These are phyloP conservation scores for Arachis stenosperma DNA, from an alignment of 306 rosid genomes.

Conservation along the genomic window DNA sequence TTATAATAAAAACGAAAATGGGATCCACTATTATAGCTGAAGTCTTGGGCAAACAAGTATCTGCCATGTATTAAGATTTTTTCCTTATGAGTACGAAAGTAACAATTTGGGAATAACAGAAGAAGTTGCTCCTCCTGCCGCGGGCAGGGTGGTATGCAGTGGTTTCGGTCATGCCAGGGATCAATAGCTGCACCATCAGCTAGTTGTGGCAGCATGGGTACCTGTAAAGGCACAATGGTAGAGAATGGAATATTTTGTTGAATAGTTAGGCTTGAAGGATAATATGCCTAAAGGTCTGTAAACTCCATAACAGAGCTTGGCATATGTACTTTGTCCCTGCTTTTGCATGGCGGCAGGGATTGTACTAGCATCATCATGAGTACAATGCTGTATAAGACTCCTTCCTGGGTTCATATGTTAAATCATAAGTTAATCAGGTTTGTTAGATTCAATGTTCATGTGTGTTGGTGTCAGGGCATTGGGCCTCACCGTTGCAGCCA, in stretches of 20 bases:
- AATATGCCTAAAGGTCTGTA: not conserved
- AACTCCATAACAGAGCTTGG: not conserved
- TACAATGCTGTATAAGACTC: not conserved
- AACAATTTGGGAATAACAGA: conserved; percentile 2
- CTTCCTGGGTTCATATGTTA: not conserved
- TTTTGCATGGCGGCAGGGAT: not conserved
- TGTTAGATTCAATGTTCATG: not conserved
- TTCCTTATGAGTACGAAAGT: not conserved
- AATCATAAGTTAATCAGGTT: not conserved
- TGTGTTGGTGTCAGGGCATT: not conserved
- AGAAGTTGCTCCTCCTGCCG: not conserved
- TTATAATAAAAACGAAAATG: not conserved
- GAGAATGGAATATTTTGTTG: not conserved
- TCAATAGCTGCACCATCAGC: not conserved
- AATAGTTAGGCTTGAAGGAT: not conserved
- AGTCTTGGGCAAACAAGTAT: conserved; percentile 1
- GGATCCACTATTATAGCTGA: not conserved
- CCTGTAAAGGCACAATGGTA: not conserved
- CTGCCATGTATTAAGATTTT: not conserved
- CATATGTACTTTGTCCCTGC: not conserved
- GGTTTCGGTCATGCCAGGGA: not conserved
- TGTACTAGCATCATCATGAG: not conserved
- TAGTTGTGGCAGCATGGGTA: not conserved
- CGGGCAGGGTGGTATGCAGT: not conserved
- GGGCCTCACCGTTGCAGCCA: not conserved